Conservation (phyloP, 73 alveolate genomes). For the Paraurostyla sp. region DNA sequence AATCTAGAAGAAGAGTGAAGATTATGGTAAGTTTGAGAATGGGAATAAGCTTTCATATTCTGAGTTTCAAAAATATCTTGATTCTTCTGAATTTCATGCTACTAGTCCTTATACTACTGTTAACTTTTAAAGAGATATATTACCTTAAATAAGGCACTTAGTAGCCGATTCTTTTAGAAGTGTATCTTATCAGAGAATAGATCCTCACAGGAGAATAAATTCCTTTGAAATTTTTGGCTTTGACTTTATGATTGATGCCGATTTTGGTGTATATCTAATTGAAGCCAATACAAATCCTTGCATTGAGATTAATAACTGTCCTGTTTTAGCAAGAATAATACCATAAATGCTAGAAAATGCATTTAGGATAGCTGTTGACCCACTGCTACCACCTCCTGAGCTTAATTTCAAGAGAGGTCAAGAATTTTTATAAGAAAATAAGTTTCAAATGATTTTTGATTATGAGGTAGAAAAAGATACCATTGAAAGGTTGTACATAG, state of each 20-base stretch:
- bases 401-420: constrained; percentile 38
- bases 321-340: constrained; percentile 90
- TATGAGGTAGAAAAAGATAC: background rate
- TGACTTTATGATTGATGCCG: constrained; percentile 95
- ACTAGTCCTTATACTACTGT: constrained; percentile 39
- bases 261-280: constrained; percentile 91
- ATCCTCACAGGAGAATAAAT: constrained; percentile 70
- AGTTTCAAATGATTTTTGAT: constrained; percentile 25
- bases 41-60: constrained; percentile 77
- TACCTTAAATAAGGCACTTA: constrained; percentile 73
- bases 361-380: constrained; percentile 93
- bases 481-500: background rate
- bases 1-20: constrained; percentile 66
- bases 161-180: constrained; percentile 75
- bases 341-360: constrained; percentile 93
- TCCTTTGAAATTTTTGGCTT: constrained; percentile 91
- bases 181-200: constrained; percentile 70
- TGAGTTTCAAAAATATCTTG: constrained; percentile 80
- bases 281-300: constrained; percentile 98
- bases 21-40: constrained; percentile 77
- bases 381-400: constrained; percentile 81
- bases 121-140: constrained; percentile 65
- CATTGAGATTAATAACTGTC: constrained; percentile 88
- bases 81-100: background rate
- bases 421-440: constrained; percentile 27